phyloP scores from a whole-genome alignment of 345 rosid species.

The Ceriops zippeliana region DNA sequence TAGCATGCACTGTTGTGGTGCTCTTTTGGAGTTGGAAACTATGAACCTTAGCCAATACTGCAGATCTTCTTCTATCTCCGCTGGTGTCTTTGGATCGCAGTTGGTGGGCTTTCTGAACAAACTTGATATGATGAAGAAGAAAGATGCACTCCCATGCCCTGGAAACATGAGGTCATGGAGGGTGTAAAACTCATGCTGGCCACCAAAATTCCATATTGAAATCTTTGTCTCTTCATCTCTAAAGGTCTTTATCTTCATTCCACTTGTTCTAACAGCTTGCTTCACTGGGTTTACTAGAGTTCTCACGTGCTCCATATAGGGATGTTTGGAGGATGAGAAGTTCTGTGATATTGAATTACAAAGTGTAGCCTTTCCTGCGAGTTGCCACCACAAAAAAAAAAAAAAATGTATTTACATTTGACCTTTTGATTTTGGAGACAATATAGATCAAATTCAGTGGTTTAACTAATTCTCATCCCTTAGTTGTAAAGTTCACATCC shows the following conservation, averaged over 20 bases:
- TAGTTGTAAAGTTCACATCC: not conserved
- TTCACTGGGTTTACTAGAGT: slow-evolving; percentile 79
- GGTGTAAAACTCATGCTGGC: slow-evolving; percentile 80
- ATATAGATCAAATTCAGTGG: slow-evolving; percentile 7
- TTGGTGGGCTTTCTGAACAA: slow-evolving; percentile 79
- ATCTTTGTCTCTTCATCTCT: slow-evolving; percentile 83
- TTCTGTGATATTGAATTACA: slow-evolving; percentile 68
- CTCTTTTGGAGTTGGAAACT: slow-evolving; percentile 71
- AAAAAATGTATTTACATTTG: not conserved
- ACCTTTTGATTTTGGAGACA: not conserved
- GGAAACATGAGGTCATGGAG: slow-evolving; percentile 97
- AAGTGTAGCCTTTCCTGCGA: slow-evolving; percentile 72
- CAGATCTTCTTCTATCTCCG: slow-evolving; percentile 81
- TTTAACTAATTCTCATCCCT: not conserved
- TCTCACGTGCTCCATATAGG: slow-evolving; percentile 75
- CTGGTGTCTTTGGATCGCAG: slow-evolving; percentile 69
- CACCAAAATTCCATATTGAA: slow-evolving; percentile 85
- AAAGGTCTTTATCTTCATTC: slow-evolving; percentile 80
- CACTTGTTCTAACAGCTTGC: slow-evolving; percentile 73
- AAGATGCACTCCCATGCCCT: slow-evolving; percentile 70
- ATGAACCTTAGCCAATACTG: slow-evolving; percentile 89
- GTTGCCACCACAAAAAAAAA: not conserved
- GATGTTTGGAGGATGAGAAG: slow-evolving; percentile 62
- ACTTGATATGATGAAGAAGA: slow-evolving; percentile 74
- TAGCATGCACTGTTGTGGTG: slow-evolving; percentile 72